Conservation (phyloP, 257 asterid species). For the Ballota nigra region DNA sequence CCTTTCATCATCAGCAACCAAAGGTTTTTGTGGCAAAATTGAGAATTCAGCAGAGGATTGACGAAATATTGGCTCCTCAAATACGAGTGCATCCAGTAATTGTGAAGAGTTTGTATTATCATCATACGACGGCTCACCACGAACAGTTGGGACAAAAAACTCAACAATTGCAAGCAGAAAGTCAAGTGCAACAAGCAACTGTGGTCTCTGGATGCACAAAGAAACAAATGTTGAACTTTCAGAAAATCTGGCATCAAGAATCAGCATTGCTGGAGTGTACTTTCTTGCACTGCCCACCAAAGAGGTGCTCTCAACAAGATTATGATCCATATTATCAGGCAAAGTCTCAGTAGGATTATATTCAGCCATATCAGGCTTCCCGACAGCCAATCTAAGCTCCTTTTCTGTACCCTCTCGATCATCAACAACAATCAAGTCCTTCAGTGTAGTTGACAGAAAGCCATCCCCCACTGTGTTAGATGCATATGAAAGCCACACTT, state of each 20-base stretch:
- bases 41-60: slow-evolving; percentile 70
- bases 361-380: slow-evolving; percentile 65
- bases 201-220: slow-evolving; percentile 96
- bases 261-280: slow-evolving; percentile 76
- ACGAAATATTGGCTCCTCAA: slow-evolving; percentile 61
- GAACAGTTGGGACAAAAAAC: slow-evolving; percentile 93
- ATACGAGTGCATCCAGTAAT: slow-evolving; percentile 64
- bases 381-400: slow-evolving; percentile 90
- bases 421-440: slow-evolving; percentile 78
- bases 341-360: slow-evolving; percentile 37
- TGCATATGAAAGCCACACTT: slow-evolving; percentile 86
- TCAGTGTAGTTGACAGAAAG: slow-evolving; percentile 73
- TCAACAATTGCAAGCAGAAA: slow-evolving; percentile 84
- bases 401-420: slow-evolving; percentile 89
- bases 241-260: slow-evolving; percentile 76
- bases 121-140: slow-evolving; percentile 60
- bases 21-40: slow-evolving; percentile 73
- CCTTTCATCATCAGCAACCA: slow-evolving; percentile 88
- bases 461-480: slow-evolving; percentile 75
- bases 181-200: slow-evolving; percentile 91
- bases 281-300: slow-evolving; percentile 35
- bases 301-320: slow-evolving; percentile 25
- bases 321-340: slow-evolving; percentile 33
- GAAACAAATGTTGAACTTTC: slow-evolving; percentile 59
- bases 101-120: slow-evolving; percentile 51